These are phyloP conservation scores for Entomortierella chlamydospora DNA, from an alignment of 192 early-diverging fungal species.

Conservation along the genomic window DNA sequence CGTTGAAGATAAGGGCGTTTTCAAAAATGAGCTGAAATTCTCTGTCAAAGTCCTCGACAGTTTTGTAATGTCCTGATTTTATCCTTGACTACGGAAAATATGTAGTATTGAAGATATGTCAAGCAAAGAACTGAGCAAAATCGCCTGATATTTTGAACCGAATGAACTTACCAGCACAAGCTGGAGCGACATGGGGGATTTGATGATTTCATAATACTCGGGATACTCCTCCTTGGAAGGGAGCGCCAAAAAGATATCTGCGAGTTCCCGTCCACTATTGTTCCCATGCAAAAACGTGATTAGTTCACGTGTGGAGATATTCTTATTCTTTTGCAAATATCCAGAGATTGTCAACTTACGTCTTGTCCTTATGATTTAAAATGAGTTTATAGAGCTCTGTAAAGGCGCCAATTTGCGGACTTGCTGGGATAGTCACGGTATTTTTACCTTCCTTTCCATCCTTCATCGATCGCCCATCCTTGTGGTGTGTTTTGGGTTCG, in stretches of 20 bases:
- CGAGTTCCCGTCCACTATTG: constrained; percentile 67
- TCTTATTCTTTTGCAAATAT: too few species aligned
- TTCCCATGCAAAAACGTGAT: not conserved
- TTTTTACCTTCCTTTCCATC: constrained; percentile 37
- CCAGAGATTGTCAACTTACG: constrained; percentile 35
- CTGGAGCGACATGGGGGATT: constrained; percentile 81
- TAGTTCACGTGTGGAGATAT: too few species aligned
- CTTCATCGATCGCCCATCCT: constrained; percentile 19
- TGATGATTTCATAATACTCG: constrained; percentile 90
- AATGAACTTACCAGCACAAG: constrained; percentile 64
- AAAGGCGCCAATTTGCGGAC: constrained; percentile 37
- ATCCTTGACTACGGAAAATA: constrained; percentile 63
- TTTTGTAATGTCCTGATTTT: constrained; percentile 71
- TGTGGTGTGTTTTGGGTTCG: constrained; percentile 16
- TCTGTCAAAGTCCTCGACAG: constrained; percentile 75
- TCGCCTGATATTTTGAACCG: not conserved
- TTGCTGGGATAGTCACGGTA: constrained; percentile 21
- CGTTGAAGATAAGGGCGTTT: constrained; percentile 93
- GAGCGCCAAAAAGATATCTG: constrained; percentile 83
- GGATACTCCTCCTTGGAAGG: constrained; percentile 84
- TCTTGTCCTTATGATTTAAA: constrained; percentile 59
- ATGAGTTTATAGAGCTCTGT: constrained; percentile 56
- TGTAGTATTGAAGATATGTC: not conserved
- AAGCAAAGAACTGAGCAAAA: not conserved
- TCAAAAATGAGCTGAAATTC: constrained; percentile 88